These are phyloP conservation scores for Malassezia sympodialis DNA, from an alignment of 1,284 basidiomycete species.

Conservation along the genomic window DNA sequence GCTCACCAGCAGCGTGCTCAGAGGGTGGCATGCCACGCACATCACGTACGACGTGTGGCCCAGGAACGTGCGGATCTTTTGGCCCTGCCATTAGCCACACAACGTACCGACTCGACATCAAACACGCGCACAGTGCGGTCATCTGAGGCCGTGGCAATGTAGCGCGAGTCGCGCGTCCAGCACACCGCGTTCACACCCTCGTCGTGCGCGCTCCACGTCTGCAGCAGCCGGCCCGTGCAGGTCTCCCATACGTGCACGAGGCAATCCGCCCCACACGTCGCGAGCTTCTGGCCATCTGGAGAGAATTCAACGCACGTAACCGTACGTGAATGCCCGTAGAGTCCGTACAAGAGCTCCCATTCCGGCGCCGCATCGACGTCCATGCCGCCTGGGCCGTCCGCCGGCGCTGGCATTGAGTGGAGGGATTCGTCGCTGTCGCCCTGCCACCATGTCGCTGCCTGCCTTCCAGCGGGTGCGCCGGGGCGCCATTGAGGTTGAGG, in stretches of 20 bases:
- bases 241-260: conserved; percentile 41
- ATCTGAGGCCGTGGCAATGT: conserved; percentile 38
- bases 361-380: background rate
- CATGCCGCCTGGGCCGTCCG: background rate
- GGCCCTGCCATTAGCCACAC: background rate
- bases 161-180: conserved; percentile 33
- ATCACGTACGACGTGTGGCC: conserved; percentile 91
- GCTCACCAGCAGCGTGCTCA: conserved; percentile 75
- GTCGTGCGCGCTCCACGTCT: conserved; percentile 21
- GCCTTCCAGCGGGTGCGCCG: conserved; percentile 21
- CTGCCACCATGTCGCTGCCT: conserved; percentile 8
- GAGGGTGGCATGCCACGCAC: conserved; percentile 79
- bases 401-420: background rate
- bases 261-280: conserved; percentile 47
- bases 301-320: conserved; percentile 52
- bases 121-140: conserved; percentile 30
- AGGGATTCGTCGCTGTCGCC: background rate
- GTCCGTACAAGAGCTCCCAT: conserved; percentile 40
- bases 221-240: conserved; percentile 21
- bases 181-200: conserved; percentile 34
- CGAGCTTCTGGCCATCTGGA: conserved; percentile 49
- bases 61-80: conserved; percentile 49
- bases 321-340: conserved; percentile 50
- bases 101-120: conserved; percentile 21
- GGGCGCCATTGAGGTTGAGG: conserved; percentile 28